These are phyloP conservation scores for Senecio squalidus DNA, from an alignment of 140 eudicot genomes.

Conservation along the genomic window DNA sequence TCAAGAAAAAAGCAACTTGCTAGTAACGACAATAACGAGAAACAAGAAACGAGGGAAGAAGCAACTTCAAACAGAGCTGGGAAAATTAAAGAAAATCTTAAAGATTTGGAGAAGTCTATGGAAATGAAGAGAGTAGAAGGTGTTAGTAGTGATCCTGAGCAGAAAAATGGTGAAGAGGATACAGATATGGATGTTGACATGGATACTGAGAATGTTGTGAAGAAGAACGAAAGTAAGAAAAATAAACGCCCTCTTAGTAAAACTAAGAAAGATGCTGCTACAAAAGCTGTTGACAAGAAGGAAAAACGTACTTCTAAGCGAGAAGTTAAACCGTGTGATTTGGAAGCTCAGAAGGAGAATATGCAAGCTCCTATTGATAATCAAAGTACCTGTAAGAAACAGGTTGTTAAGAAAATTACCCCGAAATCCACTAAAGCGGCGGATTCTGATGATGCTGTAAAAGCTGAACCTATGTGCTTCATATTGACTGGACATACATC, in stretches of 20 bases:
- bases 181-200: constrained; percentile 2
- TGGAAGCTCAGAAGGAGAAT: constrained; percentile 64
- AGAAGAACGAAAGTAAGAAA: constrained; percentile 8
- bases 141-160: constrained; percentile 12
- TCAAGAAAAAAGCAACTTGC: constrained; percentile 20
- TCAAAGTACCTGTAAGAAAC: constrained; percentile 25
- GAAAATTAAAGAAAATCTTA: constrained; percentile 17
- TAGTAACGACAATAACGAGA: constrained; percentile 17
- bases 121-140: constrained; percentile 15
- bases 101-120: constrained; percentile 24
- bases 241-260: constrained; percentile 7
- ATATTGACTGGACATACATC: constrained; percentile 77
- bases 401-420: constrained; percentile 18
- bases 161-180: background rate
- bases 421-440: background rate
- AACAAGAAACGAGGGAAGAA: constrained; percentile 26
- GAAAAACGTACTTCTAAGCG: constrained; percentile 8
- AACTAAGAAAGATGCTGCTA: constrained; percentile 8
- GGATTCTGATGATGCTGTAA: background rate
- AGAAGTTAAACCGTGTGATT: constrained; percentile 4
- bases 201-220: constrained; percentile 9
- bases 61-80: constrained; percentile 9
- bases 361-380: constrained; percentile 15
- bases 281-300: constrained; percentile 17
- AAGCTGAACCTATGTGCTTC: constrained; percentile 63